Evolutionary conservation across 768 basidiomycete species (phyloP), one percentile per base, ranked within the genome.

Genomic region (Suillus spraguei): DNA sequence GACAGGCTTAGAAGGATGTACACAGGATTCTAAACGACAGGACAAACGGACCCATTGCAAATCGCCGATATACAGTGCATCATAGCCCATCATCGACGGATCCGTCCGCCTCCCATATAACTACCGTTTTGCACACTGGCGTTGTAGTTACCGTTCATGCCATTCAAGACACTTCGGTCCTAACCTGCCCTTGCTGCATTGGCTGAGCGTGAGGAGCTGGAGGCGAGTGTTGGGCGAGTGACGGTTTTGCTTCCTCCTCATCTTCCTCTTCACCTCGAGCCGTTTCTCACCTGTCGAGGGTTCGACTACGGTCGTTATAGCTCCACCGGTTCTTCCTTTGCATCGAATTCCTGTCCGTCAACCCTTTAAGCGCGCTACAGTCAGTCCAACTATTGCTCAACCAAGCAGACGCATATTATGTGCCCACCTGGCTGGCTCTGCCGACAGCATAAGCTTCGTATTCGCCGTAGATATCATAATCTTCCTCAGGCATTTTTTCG

Each of bases 11-110:
- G 76, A 78, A 74, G 61, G 65, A 69, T 70, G 72, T 72, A 68
- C 65, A 76, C 68, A 72, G 58, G 35, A 59, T 22, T 63, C 68
- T 69, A 71, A 65, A 71, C 62, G 65, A 71, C 69, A 76, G 68
- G 70, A 75, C 70, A 73, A 77, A 89, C 93, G 78, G 75, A 95
- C 94, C 94, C 94, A 97, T 86, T 96, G 91, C 71, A 97, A 76
- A 78, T 97, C 94, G 35, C 92, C 92, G 69, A 97, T 87, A 73
- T 94, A 95, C 77, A 95, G 74, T 59, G 91, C 85, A 72, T 95
- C 93, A 66, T 83, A 81, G 63, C 76, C 74, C 68, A 71, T 72
- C 78, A 74, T 75, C 63, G 71, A 72, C 64, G 67, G 67, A 60
- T 74, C 78, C 59, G 72, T 71, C 46, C 79, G 42, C 72, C 75